Evolutionary conservation across 106 monocot genomes (phyloP).

Genomic region (Agapanthus africanus): DNA sequence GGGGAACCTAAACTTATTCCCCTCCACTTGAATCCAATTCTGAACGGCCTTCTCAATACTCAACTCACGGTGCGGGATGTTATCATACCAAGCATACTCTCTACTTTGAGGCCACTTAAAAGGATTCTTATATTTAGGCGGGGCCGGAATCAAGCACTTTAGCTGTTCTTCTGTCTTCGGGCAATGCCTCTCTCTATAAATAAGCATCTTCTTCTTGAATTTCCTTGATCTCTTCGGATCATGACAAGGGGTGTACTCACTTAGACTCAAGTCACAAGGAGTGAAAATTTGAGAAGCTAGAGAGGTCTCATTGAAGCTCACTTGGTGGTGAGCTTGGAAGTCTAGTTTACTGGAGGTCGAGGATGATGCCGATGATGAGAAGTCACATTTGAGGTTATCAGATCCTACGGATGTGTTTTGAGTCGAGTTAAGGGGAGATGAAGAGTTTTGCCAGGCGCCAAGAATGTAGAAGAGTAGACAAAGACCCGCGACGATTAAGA

Average conservation of each 20-base stretch:
- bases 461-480: conserved; percentile 63
- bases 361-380: background rate
- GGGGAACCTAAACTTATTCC: conserved; percentile 33
- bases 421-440: background rate
- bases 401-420: conserved; percentile 1
- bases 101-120: conserved; percentile 57
- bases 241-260: conserved; percentile 62
- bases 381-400: background rate
- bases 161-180: conserved; percentile 30
- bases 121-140: conserved; percentile 40
- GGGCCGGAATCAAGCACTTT: conserved; percentile 44
- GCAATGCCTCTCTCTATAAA: conserved; percentile 52
- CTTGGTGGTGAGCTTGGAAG: conserved; percentile 26
- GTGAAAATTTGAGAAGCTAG: conserved; percentile 2
- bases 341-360: conserved; percentile 14
- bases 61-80: conserved; percentile 51
- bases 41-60: conserved; percentile 55
- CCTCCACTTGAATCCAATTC: conserved; percentile 50
- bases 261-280: conserved; percentile 21
- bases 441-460: conserved; percentile 48
- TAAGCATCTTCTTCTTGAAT: conserved; percentile 23
- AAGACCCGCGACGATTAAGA: conserved; percentile 38
- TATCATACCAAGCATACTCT: conserved; percentile 40
- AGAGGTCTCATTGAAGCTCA: conserved; percentile 6
- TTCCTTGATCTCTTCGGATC: conserved; percentile 34